phyloP scores from a whole-genome alignment of 129 eudicot genomes.

The Cynara cardunculus region DNA sequence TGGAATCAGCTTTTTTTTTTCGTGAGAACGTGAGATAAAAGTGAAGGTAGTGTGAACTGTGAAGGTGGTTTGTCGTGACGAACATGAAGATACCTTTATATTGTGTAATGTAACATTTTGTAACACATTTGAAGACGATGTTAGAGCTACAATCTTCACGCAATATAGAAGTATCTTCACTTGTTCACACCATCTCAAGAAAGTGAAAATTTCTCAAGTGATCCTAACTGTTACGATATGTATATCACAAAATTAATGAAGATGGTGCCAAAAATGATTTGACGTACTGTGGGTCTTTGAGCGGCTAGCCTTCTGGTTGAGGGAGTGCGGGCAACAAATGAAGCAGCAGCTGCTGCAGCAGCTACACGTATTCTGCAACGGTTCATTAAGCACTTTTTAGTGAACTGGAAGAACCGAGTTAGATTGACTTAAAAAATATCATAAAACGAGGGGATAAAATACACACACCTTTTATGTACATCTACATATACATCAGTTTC shows the following conservation, averaged over 20 bases:
- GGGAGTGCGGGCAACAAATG: slow-evolving; percentile 83
- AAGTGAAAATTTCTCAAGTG: not conserved
- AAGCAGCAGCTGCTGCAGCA: slow-evolving; percentile 92
- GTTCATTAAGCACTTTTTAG: not conserved
- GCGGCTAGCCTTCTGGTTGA: slow-evolving; percentile 55
- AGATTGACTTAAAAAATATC: not conserved
- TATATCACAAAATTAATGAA: not conserved
- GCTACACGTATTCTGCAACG: slow-evolving; percentile 83
- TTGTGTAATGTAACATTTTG: too few relatives aligned
- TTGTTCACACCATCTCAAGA: not conserved
- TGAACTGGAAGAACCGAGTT: not conserved
- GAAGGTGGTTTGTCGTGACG: too few relatives aligned
- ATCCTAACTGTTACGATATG: not conserved
- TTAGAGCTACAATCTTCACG: not conserved
- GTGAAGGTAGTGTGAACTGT: too few relatives aligned
- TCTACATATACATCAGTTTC: slow-evolving; percentile 94
- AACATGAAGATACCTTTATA: too few relatives aligned
- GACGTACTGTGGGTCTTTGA: slow-evolving; percentile 58
- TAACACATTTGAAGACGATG: not conserved
- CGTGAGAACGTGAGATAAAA: too few relatives aligned
- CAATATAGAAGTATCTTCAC: not conserved
- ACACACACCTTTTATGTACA: slow-evolving; percentile 86
- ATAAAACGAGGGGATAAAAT: not conserved
- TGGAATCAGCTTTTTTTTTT: too few relatives aligned
- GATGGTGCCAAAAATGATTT: not conserved